phyloP scores from a whole-genome alignment of 1,139 yeast species.

The Magnusiomyces tetraspermus region DNA sequence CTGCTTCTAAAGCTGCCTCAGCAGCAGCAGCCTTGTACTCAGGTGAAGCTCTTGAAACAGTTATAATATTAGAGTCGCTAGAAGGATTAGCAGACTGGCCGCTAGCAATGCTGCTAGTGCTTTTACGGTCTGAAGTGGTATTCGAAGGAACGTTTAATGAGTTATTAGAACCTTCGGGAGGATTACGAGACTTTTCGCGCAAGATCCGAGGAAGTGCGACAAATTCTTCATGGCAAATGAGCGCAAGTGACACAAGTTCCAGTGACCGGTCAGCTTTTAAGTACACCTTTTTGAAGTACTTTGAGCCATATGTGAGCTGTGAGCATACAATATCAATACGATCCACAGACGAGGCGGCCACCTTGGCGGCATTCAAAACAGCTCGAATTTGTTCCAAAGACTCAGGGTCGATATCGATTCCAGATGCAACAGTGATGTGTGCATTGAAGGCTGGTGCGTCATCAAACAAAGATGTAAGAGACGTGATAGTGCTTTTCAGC shows the following conservation, averaged over 20 bases:
- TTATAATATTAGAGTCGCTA: slow-evolving; percentile 6
- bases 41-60: not conserved
- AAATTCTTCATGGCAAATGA: slow-evolving; percentile 60
- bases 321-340: slow-evolving; percentile 28
- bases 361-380: slow-evolving; percentile 55
- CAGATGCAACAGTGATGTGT: slow-evolving; percentile 65
- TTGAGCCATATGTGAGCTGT: slow-evolving; percentile 32
- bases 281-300: slow-evolving; percentile 53
- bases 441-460: slow-evolving; percentile 64
- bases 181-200: slow-evolving; percentile 28
- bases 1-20: slow-evolving; percentile 30
- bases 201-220: slow-evolving; percentile 35
- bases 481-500: slow-evolving; percentile 49
- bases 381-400: slow-evolving; percentile 43
- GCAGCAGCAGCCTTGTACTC: slow-evolving; percentile 10
- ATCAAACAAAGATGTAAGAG: slow-evolving; percentile 60
- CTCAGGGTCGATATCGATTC: slow-evolving; percentile 37
- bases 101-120: not conserved
- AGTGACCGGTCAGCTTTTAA: slow-evolving; percentile 48
- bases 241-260: slow-evolving; percentile 55
- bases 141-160: slow-evolving; percentile 29
- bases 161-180: too few relatives aligned
- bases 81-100: not conserved
- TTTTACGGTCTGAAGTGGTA: not conserved
- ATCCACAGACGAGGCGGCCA: slow-evolving; percentile 42